Base-by-base conservation (phyloP, 257 asterid species). In the Rehmannia glutinosa region DNA sequence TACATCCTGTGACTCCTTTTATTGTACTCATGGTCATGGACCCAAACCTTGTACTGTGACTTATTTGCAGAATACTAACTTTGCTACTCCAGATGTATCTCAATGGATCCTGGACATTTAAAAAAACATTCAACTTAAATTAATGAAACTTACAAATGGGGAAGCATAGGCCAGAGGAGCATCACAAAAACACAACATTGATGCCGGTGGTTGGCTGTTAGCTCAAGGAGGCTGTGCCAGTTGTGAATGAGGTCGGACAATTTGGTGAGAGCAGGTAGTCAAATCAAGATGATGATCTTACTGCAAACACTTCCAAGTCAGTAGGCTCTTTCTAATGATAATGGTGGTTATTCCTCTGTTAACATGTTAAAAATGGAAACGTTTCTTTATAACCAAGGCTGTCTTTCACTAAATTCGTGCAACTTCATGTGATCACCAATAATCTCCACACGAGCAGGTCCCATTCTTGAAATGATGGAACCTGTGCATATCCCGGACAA, bases 391-490 rank as follows among this genome's bases (percentile, higher is more conserved):
- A n/a, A n/a, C n/a, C n/a, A n/a, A n/a, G n/a, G n/a, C n/a, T n/a
- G n/a, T n/a, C n/a, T n/a, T n/a, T n/a, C n/a, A n/a, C n/a, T n/a
- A n/a, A n/a, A n/a, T n/a, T n/a, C n/a, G n/a, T n/a, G n/a, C n/a
- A n/a, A n/a, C n/a, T n/a, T n/a, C n/a, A n/a, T n/a, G 36, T 17
- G 33, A 68, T 93, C 89, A 93, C 99, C 99, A 93, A 41, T 93
- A 90, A 75, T 87, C 96, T 41, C 96, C 87, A 81, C 97, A 87
- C 12, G 98, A 90, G 78, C 97, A 92, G 32, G 47, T 9, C 45
- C 96, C 98, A 25, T 84, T 69, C 83, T 83, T 90, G 83, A 90
- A 93, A 85, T 88, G 97, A 70, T 93, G 96, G 64, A 93, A 88
- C 73, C 97, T 83, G 53, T 89, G 97, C 95, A 88, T 82, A 71